A percentile compares a stretch with the other conserved stretches of the same genome.
phyloP scores from a whole-genome alignment of 2,329 filamentous ascomycete genomes.

The Scedosporium minutisporum region DNA sequence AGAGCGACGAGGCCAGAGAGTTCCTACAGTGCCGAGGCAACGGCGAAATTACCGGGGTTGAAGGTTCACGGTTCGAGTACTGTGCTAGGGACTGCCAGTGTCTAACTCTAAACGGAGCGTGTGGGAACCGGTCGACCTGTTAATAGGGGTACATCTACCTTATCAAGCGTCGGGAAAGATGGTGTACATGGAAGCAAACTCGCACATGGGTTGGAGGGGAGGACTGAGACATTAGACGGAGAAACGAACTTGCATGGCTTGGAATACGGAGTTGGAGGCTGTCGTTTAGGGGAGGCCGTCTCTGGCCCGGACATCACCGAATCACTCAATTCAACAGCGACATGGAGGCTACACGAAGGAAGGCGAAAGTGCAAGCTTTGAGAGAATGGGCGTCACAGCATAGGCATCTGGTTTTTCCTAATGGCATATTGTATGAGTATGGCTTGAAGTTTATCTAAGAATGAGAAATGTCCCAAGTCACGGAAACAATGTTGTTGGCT shows the following conservation, averaged over 20 bases:
- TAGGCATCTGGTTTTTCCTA: too few relatives aligned
- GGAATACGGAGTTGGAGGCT: background rate
- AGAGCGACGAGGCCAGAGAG: conserved; percentile 1
- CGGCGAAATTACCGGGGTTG: background rate
- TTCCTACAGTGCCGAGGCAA: background rate
- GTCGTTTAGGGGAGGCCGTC: background rate
- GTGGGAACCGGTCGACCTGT: background rate
- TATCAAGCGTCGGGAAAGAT: too few relatives aligned
- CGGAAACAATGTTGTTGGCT: too few relatives aligned
- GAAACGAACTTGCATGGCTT: background rate
- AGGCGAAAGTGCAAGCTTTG: too few relatives aligned
- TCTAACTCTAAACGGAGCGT: background rate
- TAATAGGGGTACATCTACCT: background rate
- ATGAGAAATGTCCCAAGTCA: too few relatives aligned
- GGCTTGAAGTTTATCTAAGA: too few relatives aligned
- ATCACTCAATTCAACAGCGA: background rate
- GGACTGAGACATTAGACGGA: background rate
- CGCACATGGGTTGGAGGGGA: background rate
- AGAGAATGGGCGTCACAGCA: too few relatives aligned
- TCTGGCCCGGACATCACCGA: background rate
- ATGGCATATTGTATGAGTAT: too few relatives aligned
- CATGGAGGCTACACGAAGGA: background rate
- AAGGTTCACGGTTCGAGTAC: background rate
- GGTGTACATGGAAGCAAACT: too few relatives aligned
- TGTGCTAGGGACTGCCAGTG: background rate